These are phyloP conservation scores for Alternaria triticimaculans DNA, from an alignment of 2,329 filamentous ascomycete genomes.

Conservation along the genomic window DNA sequence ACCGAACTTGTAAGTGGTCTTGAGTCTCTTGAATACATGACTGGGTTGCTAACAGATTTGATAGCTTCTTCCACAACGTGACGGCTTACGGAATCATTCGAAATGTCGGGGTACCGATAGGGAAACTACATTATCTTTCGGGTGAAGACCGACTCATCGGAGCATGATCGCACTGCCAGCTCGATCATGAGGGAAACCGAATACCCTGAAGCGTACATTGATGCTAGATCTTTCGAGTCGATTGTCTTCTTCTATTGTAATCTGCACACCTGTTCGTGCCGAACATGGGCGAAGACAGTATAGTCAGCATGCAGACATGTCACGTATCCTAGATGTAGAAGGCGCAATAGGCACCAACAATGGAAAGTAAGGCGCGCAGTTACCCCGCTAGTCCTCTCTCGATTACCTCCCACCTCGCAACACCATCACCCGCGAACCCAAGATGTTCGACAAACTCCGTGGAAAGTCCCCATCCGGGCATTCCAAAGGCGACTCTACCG, in stretches of 20 bases:
- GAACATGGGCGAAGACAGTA: background rate
- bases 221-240: background rate
- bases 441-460: slow-evolving; percentile 23
- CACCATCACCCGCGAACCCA: background rate
- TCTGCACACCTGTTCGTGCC: too few relatives aligned
- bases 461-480: slow-evolving; percentile 16
- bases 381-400: background rate
- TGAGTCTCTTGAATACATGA: background rate
- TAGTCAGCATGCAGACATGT: background rate
- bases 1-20: background rate
- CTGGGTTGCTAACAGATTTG: background rate
- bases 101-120: background rate
- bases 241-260: too few relatives aligned
- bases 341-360: background rate
- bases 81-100: background rate
- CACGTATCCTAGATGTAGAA: background rate
- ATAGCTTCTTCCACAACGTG: background rate
- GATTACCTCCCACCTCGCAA: background rate
- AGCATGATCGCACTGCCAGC: background rate
- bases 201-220: background rate
- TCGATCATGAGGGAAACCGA: background rate
- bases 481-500: slow-evolving; percentile 15
- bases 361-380: background rate
- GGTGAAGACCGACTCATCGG: background rate
- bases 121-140: background rate